Evolutionary conservation across 1,284 basidiomycete species (phyloP), one percentile per base, ranked within the genome.

Genomic region (Acaromyces ingoldii): DNA sequence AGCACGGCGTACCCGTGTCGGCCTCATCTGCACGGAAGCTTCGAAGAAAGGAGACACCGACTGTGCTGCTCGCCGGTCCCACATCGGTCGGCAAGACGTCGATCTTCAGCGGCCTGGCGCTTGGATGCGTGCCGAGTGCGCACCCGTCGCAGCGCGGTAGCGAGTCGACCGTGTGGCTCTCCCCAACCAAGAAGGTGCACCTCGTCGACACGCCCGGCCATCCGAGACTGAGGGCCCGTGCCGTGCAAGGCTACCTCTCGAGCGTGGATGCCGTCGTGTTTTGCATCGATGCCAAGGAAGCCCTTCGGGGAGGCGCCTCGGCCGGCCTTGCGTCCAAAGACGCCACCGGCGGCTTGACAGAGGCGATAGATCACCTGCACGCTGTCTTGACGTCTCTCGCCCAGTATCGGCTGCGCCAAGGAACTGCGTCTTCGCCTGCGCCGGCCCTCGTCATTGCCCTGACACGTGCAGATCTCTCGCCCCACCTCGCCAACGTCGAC

Each of bases 171-270:
- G 19, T 62, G 17, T 25, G 30, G 6, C 24, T 60, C 11, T 49
- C 55, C 15, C 40, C 38, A 48, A 34, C 34, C 37, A 58, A 57
- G 25, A 49, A 58, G 13, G 48, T 67, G 2, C 57, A 54, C 10
- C 43, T 74, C 4, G 49, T 71, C 11, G 71, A 74, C 29, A 42
- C 70, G 29, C 71, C 71, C 0, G 71, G 71, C 7, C 71, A 74
- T 43, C 62, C 70, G 3, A 45, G 71, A 2, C 45, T 74, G 11
- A 55, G 70, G 7, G 55, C 59, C 5, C 44, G 60, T n/a, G 58
- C 60, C 3, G 58, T 45, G 17, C 17, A 59, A 24, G 64, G 67
- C 22, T 52, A 61, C 13, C 42, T 70, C 24, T 29, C 36, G 30
- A 53, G 58, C 22, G 69, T 63, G 3, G 71, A 74, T 19, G 64